Conservation (phyloP, 768 basidiomycete species). For the Botryobasidium botryosum region DNA sequence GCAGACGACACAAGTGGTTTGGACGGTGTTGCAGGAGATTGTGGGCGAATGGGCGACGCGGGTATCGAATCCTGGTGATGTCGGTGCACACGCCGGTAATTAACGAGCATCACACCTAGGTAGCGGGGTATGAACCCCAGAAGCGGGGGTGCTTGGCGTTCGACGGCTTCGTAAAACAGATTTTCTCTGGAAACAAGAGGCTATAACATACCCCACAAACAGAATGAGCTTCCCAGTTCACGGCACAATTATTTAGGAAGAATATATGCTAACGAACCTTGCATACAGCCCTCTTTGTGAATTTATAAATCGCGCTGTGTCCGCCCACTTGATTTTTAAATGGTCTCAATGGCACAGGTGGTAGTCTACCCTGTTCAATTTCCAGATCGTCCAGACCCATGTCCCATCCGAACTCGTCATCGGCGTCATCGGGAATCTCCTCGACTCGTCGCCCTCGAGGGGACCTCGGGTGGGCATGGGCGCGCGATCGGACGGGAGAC, state of each 20-base stretch:
- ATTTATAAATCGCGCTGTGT: slow-evolving; percentile 93
- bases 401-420: too few relatives aligned
- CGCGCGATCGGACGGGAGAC: too few relatives aligned
- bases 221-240: too few relatives aligned
- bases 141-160: slow-evolving; percentile 81
- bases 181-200: slow-evolving; percentile 95
- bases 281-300: slow-evolving; percentile 93
- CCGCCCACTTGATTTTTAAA: slow-evolving; percentile 98
- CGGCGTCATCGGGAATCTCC: too few relatives aligned
- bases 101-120: slow-evolving; percentile 96
- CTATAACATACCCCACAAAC: slow-evolving; percentile 26
- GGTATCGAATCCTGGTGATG: neutral
- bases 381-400: too few relatives aligned
- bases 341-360: slow-evolving; percentile 83
- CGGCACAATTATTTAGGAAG: neutral
- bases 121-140: slow-evolving; percentile 95
- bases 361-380: slow-evolving; percentile 33
- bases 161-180: slow-evolving; percentile 93
- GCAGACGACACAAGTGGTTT: neutral
- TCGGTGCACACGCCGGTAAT: slow-evolving; percentile 56
- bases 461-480: too few relatives aligned
- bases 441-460: too few relatives aligned
- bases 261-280: slow-evolving; percentile 44
- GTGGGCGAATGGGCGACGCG: neutral
- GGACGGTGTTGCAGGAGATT: neutral